These are phyloP conservation scores for Cercophora samala DNA, from an alignment of 495 filamentous ascomycete genomes.

Conservation along the genomic window DNA sequence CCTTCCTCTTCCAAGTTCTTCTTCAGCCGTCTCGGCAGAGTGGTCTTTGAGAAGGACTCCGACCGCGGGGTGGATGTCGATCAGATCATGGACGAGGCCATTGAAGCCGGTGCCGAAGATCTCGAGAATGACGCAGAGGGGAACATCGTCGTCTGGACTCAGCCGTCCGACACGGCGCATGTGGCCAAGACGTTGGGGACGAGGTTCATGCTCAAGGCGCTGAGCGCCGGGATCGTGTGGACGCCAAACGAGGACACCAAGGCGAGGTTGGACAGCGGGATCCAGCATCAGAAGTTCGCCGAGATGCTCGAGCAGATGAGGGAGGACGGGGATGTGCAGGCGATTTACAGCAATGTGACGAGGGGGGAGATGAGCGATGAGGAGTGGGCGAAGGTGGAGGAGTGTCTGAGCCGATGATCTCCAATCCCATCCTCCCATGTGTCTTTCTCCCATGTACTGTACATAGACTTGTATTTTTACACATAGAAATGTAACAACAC, in stretches of 20 bases:
- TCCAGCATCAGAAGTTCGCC: conserved; percentile 51
- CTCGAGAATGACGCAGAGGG: conserved; percentile 67
- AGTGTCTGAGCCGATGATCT: not conserved
- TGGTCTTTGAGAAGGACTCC: conserved; percentile 60
- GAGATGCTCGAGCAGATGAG: conserved; percentile 53
- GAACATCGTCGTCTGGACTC: conserved; percentile 69
- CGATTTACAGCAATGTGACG: conserved; percentile 62
- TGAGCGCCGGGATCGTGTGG: conserved; percentile 79
- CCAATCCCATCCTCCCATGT: not conserved
- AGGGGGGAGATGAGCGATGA: conserved; percentile 45
- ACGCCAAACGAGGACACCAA: conserved; percentile 75
- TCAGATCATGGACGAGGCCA: conserved; percentile 72
- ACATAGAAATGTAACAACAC: not conserved
- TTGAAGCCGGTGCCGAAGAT: conserved; percentile 84
- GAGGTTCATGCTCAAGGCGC: conserved; percentile 58
- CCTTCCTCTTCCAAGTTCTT: conserved; percentile 73
- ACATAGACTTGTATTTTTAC: not conserved
- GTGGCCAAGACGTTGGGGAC: conserved; percentile 61
- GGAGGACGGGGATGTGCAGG: conserved; percentile 62
- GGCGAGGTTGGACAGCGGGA: conserved; percentile 50
- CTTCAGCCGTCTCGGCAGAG: conserved; percentile 73
- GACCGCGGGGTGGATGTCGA: conserved; percentile 57
- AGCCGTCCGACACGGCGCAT: conserved; percentile 63
- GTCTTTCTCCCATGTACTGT: too few species aligned
- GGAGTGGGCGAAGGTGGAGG: conserved; percentile 44